Evolutionary conservation across 257 asterid genomes (phyloP).

Genomic region (Petrea volubilis): DNA sequence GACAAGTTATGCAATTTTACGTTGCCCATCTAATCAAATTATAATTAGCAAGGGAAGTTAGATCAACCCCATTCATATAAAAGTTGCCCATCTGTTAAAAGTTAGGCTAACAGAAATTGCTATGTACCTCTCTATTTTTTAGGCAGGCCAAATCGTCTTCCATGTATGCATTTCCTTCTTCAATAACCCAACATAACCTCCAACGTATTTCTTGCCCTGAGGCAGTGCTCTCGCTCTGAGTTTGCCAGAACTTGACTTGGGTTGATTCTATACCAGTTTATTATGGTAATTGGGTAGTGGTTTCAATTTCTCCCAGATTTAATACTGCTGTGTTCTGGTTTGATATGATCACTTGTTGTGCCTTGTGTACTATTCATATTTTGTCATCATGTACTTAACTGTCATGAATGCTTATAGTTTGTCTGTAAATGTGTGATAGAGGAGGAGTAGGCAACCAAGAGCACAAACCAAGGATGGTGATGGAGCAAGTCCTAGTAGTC

Average conservation of each 20-base stretch:
- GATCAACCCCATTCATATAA: background rate
- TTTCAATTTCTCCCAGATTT: background rate
- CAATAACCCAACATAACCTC: background rate
- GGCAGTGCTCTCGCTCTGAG: background rate
- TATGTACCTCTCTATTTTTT: background rate
- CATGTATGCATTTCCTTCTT: background rate
- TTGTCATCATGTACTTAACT: background rate
- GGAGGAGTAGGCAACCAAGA: conserved; percentile 52
- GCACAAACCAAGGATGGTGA: conserved; percentile 38
- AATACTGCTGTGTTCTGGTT: background rate
- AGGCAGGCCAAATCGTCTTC: background rate
- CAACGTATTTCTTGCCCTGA: background rate
- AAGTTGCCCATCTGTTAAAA: background rate
- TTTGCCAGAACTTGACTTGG: background rate
- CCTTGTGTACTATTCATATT: background rate
- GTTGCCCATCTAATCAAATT: background rate
- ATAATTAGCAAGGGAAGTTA: background rate
- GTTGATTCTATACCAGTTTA: conserved; percentile 6
- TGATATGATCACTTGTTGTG: background rate
- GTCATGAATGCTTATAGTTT: background rate
- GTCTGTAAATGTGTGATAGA: conserved; percentile 43
- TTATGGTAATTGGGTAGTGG: background rate
- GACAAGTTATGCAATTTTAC: background rate
- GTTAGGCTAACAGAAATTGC: background rate
- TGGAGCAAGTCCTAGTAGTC: conserved; percentile 44